A percentile compares a stretch with the other conserved stretches of the same genome.
These are phyloP conservation scores for Cicer arietinum DNA, from an alignment of 306 rosid genomes.

Conservation along the genomic window DNA sequence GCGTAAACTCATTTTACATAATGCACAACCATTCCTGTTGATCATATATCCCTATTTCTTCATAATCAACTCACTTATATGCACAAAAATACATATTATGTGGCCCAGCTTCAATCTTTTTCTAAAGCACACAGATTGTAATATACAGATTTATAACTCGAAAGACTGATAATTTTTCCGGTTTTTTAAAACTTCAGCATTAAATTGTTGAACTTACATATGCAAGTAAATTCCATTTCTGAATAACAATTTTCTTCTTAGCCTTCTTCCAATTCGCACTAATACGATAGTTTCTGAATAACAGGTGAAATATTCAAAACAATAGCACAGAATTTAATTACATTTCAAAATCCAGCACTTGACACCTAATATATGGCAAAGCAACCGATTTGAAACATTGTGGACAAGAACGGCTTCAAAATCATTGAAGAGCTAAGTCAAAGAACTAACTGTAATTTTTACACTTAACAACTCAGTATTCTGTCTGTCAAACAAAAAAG, in stretches of 20 bases:
- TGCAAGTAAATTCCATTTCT: neutral
- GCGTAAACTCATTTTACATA: neutral
- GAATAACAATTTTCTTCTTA: neutral
- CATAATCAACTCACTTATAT: neutral
- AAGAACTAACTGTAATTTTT: constrained; percentile 5
- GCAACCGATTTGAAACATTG: neutral
- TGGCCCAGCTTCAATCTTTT: neutral
- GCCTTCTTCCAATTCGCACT: constrained; percentile 17
- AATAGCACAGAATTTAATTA: constrained; percentile 1
- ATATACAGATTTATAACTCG: neutral
- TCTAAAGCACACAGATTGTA: neutral
- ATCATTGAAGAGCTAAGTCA: constrained; percentile 14
- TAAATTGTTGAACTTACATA: neutral
- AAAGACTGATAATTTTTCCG: neutral
- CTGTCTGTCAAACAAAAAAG: no score
- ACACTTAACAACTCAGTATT: constrained; percentile 12
- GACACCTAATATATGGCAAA: neutral
- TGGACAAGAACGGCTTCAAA: neutral
- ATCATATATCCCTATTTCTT: neutral
- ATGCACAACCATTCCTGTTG: neutral
- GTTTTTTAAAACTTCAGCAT: neutral
- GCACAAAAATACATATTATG: neutral
- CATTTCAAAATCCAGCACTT: constrained; percentile 22
- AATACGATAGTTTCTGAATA: neutral
- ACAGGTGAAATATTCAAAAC: constrained; percentile 10